Evolutionary conservation across 768 basidiomycete species (phyloP), one percentile per base, ranked within the genome.

Genomic region (Kwoniella dendrophila): DNA sequence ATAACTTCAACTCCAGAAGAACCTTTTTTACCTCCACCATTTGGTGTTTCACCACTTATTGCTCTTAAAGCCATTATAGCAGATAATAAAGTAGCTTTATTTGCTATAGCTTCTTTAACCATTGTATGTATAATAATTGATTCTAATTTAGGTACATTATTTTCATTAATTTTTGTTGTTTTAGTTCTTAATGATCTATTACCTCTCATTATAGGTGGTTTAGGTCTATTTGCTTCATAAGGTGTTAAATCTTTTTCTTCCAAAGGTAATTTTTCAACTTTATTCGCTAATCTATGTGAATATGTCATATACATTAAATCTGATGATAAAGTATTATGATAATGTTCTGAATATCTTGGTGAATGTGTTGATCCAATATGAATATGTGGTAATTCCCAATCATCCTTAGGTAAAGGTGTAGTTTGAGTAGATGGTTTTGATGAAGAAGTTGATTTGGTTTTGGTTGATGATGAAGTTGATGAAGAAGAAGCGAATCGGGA

Each of bases 271-370:
- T 84, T 8, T 83, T 82, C 11, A 38, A 66, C 63, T 61, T 61
- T 59, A 32, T 59, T 53, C 36, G 76, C 63, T 18, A 69, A 63
- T 30, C 68, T 72, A 80, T 97, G 95, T 51, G 84, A 82, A 82
- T 97, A 96, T 55, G 88, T 89, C 84, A 97, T 88, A 84, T 99
- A 99, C 85, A 98, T 86, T 70, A 93, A 83, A 81, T 97, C 85
- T 79, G 93, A 89, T 22, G 86, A 86, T 63, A 98, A 83, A 8
- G 92, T 88, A 38, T 82, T 81, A 79, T 89, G 77, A 82, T 96
- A 97, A 82, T 97, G 92, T 64, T 91, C 87, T 56, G 83, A 82
- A 56, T 92, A 84, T 41, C 94, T 86, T 65, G 85, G 87, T 24
- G 70, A 34, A 53, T 80, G 79, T 11, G 78, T 79, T 6, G 73